Evolutionary conservation across 805 yeast species (phyloP).

Genomic region (Kluyveromyces nonfermentans): DNA sequence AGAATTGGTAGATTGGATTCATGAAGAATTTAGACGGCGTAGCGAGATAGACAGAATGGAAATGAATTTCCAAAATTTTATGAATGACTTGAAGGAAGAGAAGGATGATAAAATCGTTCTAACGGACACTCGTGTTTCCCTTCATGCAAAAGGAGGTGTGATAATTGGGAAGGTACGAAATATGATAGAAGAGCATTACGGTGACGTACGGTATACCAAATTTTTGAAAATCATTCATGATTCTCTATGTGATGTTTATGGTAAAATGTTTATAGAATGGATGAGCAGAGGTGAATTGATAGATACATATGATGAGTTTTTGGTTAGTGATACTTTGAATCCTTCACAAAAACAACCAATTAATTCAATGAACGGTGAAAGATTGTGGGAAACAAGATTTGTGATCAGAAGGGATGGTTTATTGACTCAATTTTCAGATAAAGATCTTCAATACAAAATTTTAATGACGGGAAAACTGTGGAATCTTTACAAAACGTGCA

Average conservation of each 20-base stretch:
- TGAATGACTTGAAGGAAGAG: constrained; percentile 32
- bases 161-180: constrained; percentile 54
- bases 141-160: constrained; percentile 69
- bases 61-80: constrained; percentile 34
- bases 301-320: constrained; percentile 78
- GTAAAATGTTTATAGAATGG: constrained; percentile 72
- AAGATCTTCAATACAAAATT: constrained; percentile 50
- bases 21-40: constrained; percentile 35
- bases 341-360: constrained; percentile 5
- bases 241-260: constrained; percentile 52
- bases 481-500: constrained; percentile 42
- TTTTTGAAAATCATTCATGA: constrained; percentile 47
- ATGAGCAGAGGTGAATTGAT: constrained; percentile 58
- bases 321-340: constrained; percentile 40
- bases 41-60: constrained; percentile 27
- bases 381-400: constrained; percentile 68
- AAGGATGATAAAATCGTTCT: constrained; percentile 28
- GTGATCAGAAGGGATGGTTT: constrained; percentile 67
- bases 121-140: constrained; percentile 44
- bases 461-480: constrained; percentile 78
- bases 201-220: constrained; percentile 46
- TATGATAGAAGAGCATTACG: constrained; percentile 47
- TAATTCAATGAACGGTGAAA: constrained; percentile 36
- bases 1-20: constrained; percentile 46
- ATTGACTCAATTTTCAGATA: constrained; percentile 50